Conservation (phyloP, 768 basidiomycete genomes). For the Podaxis sp. region DNA sequence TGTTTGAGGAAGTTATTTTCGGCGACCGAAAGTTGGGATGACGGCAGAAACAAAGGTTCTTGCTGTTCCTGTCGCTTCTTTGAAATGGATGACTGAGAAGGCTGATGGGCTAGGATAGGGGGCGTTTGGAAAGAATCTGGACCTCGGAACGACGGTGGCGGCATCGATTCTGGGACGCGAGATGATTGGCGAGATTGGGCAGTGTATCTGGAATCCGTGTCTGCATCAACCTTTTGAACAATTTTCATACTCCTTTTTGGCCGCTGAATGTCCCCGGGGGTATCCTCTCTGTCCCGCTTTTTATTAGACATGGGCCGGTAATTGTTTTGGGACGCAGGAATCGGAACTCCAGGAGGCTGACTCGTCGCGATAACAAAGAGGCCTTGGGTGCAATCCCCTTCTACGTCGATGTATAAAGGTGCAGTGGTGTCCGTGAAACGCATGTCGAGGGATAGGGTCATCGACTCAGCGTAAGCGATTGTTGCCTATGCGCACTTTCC, state of each 20-base stretch:
- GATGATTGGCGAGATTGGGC: slow-evolving; percentile 24
- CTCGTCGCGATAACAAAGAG: slow-evolving; percentile 83
- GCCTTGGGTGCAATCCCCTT: slow-evolving; percentile 61
- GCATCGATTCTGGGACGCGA: slow-evolving; percentile 36
- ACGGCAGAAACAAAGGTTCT: slow-evolving; percentile 48
- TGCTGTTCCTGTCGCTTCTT: slow-evolving; percentile 22
- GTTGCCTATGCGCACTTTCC: slow-evolving; percentile 59
- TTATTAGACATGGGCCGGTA: slow-evolving; percentile 23
- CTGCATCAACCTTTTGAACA: slow-evolving; percentile 37
- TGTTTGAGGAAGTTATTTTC: slow-evolving; percentile 52
- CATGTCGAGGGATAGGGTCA: slow-evolving; percentile 62
- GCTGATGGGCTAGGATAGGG: slow-evolving; percentile 15
- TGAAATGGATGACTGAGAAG: slow-evolving; percentile 20
- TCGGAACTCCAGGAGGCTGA: slow-evolving; percentile 44
- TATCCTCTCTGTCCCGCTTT: slow-evolving; percentile 48
- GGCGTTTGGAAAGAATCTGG: slow-evolving; percentile 4
- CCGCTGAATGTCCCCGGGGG: slow-evolving; percentile 38
- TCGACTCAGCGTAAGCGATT: slow-evolving; percentile 75
- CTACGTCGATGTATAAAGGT: slow-evolving; percentile 77
- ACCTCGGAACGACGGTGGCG: slow-evolving; percentile 32
- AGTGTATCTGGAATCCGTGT: slow-evolving; percentile 14
- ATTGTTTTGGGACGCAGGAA: slow-evolving; percentile 27
- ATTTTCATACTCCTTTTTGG: slow-evolving; percentile 56
- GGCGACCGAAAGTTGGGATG: slow-evolving; percentile 60
- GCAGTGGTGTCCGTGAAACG: slow-evolving; percentile 74